Evolutionary conservation across 139 green algal genomes (phyloP), one percentile per base, ranked within the genome.

Genomic region (Ettlia oleoabundans): DNA sequence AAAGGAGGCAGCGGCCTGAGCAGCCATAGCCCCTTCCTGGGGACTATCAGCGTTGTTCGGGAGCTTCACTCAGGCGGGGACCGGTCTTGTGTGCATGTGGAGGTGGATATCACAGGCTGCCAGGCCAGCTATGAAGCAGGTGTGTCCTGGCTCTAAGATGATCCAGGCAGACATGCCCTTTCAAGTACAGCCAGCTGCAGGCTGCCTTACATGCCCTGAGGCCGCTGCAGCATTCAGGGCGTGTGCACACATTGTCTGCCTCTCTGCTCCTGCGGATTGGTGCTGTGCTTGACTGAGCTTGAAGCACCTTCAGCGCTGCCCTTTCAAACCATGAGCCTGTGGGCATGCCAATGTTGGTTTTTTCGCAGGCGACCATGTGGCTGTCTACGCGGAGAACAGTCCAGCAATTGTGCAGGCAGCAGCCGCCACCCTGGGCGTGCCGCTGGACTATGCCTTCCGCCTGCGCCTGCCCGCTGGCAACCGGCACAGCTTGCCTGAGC

Each of bases 321-420:
- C n/a, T n/a, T n/a, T n/a, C n/a, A n/a, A n/a, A n/a, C n/a, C n/a
- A n/a, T n/a, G n/a, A n/a, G n/a, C n/a, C n/a, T n/a, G n/a, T n/a
- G n/a, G n/a, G n/a, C n/a, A n/a, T n/a, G n/a, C n/a, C n/a, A n/a
- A n/a, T n/a, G n/a, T n/a, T n/a, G n/a, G n/a, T n/a, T n/a, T n/a
- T n/a, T n/a, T n/a, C n/a, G n/a, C n/a, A 8, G 96, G 96, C 0
- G 97, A 99, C 86, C 97, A 99, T 82, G 90, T 99, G 65, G 97
- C 89, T 24, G 80, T 99, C 22, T 92, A 92, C 68, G 83, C 94
- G 0, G 85, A 92, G 33, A 99, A 99, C 90, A 72, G 63, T 4
- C 33, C 71, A 0, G 86, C 89, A 0, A 82, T 96, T 3, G 94
- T 99, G 21, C 67, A 89, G 28, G 73, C 85, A 42, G 91, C 90